Percentiles rank a stretch among this genome's conserved stretches.
Evolutionary conservation across 73 alveolate species (phyloP).

Genomic region (Paramecium primaurelia): DNA sequence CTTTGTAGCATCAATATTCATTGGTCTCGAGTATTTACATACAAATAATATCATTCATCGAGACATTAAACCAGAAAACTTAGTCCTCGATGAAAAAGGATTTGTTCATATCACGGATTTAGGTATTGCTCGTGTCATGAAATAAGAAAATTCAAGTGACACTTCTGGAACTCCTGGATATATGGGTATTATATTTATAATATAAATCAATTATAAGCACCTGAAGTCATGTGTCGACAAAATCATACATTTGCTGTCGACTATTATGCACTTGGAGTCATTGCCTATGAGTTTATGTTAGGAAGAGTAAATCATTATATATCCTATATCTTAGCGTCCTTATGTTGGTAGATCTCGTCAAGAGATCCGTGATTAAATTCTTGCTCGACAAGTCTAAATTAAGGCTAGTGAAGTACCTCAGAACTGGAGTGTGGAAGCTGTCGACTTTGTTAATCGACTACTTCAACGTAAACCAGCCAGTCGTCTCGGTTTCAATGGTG

Average conservation of each 20-base stretch:
- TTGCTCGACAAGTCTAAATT: constrained; percentile 71
- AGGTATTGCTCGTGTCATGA: constrained; percentile 73
- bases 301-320: constrained; percentile 51
- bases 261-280: constrained; percentile 85
- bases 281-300: constrained; percentile 76
- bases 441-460: constrained; percentile 76
- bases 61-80: constrained; percentile 85
- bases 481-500: constrained; percentile 88
- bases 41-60: constrained; percentile 70
- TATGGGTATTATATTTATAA: neutral
- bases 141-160: constrained; percentile 63
- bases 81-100: constrained; percentile 76
- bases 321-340: constrained; percentile 61
- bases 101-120: constrained; percentile 74
- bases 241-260: constrained; percentile 77
- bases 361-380: constrained; percentile 72
- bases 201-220: constrained; percentile 61
- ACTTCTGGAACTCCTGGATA: constrained; percentile 59
- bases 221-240: constrained; percentile 83
- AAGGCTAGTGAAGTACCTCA: constrained; percentile 65
- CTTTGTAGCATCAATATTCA: constrained; percentile 70
- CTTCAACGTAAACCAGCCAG: constrained; percentile 81
- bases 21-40: constrained; percentile 74
- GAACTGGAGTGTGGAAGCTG: constrained; percentile 79
- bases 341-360: constrained; percentile 74